Base-by-base conservation (phyloP, 2,329 filamentous ascomycete genomes). In the Fusarium sp. region DNA sequence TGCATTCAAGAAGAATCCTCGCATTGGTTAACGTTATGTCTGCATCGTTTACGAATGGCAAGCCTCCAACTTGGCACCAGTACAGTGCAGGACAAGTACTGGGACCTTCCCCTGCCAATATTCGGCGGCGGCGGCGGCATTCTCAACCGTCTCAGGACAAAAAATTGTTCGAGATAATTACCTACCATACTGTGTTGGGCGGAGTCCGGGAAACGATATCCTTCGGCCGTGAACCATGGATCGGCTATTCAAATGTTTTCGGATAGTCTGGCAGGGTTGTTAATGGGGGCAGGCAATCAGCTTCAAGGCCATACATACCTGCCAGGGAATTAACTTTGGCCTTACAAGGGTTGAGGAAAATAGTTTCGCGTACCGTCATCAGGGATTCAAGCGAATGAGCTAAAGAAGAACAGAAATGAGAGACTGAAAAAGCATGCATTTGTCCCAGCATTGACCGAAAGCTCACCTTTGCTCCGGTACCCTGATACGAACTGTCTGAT, bases 161-260 rank as follows among this genome's bases (percentile, higher is more conserved):
- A 21, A 49, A 53, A 28, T 20, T 58, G 39, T 62, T 65, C 52
- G 31, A 47, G 43, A 63, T 58, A 63, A 20, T 15, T 38, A 26
- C 23, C 13, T 35, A 24, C 21, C 26, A 21, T 42, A 26, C 48
- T 31, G 33, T 35, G 16, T 57, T 23, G 57, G 46, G 57, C 43
- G 57, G 61, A 46, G 39, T 16, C 37, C 60, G 62, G 62, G 60
- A 65, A 65, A 65, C 37, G 41, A 43, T 65, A 65, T 65, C 62
- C 62, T 65, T 35, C 46, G 15, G n/a, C 21, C 44, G 47, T 59
- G 53, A 38, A 65, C 64, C 70, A 66, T 67, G 52, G 54, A 41
- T 70, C 66, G 63, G 53, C 49, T 43, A 43, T 66, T 48, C 20
- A 63, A 62, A 66, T 56, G 38, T 66, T 66, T 66, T 66, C 33